A percentile compares a stretch with the other conserved stretches of the same genome.
Evolutionary conservation across 352 stramenopile genomes (phyloP).

Genomic region (Globisporangium parvum): DNA sequence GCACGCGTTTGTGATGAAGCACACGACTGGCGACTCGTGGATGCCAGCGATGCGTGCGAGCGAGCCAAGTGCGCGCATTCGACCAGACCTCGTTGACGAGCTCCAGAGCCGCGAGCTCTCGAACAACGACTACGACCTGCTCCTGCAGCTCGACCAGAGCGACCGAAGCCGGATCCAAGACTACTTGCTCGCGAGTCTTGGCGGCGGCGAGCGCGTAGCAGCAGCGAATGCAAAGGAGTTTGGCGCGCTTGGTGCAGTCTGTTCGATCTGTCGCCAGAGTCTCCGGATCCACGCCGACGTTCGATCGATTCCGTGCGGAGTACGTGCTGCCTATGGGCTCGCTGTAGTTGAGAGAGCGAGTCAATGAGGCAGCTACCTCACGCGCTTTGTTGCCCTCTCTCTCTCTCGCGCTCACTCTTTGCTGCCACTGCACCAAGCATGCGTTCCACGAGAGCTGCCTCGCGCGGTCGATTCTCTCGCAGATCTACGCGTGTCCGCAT

Average conservation of each 20-base stretch:
- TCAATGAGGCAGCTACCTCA: neutral
- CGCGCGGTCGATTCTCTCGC: slow-evolving; percentile 54
- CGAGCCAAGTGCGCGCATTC: slow-evolving; percentile 16
- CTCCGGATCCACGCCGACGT: slow-evolving; percentile 54
- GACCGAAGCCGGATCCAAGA: slow-evolving; percentile 66
- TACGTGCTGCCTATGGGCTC: slow-evolving; percentile 13
- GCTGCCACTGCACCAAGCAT: slow-evolving; percentile 28
- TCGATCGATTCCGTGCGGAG: slow-evolving; percentile 42
- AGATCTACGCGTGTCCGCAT: slow-evolving; percentile 52
- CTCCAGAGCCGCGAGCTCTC: slow-evolving; percentile 71
- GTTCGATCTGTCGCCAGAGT: slow-evolving; percentile 54
- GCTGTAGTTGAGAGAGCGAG: too few species aligned
- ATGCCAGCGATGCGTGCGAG: slow-evolving; percentile 35
- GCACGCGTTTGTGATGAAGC: slow-evolving; percentile 71
- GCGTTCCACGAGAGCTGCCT: slow-evolving; percentile 76
- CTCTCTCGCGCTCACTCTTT: slow-evolving; percentile 46
- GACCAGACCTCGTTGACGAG: slow-evolving; percentile 33
- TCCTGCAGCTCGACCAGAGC: slow-evolving; percentile 59
- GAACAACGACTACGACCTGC: slow-evolving; percentile 79
- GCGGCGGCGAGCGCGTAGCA: slow-evolving; percentile 28
- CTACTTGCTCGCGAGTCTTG: slow-evolving; percentile 51
- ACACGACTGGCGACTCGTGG: slow-evolving; percentile 52
- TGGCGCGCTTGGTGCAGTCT: slow-evolving; percentile 27
- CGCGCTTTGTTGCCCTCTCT: slow-evolving; percentile 14
- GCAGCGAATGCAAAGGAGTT: slow-evolving; percentile 49